Evolutionary conservation across 2,329 filamentous ascomycete genomes (phyloP), one percentile per base, ranked within the genome.

Genomic region (Cladosporium sp.): DNA sequence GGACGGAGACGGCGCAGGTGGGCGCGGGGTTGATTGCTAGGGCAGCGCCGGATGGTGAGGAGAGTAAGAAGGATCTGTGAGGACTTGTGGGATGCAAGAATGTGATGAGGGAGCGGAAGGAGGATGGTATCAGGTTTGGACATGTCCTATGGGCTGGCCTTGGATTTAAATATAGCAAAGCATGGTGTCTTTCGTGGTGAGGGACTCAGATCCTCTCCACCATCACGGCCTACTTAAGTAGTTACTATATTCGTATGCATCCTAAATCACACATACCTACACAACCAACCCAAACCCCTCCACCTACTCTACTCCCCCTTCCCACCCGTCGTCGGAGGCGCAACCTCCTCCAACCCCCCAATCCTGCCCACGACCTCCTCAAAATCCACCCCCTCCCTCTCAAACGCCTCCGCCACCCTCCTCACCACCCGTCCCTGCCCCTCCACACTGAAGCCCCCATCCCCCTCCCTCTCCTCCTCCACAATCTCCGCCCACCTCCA

Each of bases 401-500:
- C 77, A 65, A 96, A 95, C 65, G 93, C 74, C 34, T 82, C 79
- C 61, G 85, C 82, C 43, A 91, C 88, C 69, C 90, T 84, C 56
- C 81, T 73, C 53, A 89, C 88, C 1, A 87, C 85, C 38, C 76
- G 79, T 50, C 80, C 75, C 69, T 95, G 89, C 62, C 83, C 79
- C 64, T 90, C 86, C 0, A 77, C 73, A 1, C 85, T 87, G 64
- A 95, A 95, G 0, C 88, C 88, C n/a, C 85, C 88, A 0, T 89
- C 87, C 58, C 80, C 80, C 30, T 83, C 85, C 37, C 88, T 85
- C 70, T 96, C 90, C 62, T 83, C 95, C 70, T 96, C 90, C 43
- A 96, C 84, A 64, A 95, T 80, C 73, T 96, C 91, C 43, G 96
- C 88, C 89, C 90, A 96, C 50, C 86, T 82, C 72, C 88, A 96